phyloP scores from a whole-genome alignment of 345 rosid genomes.

The Raphanus raphanistrum region DNA sequence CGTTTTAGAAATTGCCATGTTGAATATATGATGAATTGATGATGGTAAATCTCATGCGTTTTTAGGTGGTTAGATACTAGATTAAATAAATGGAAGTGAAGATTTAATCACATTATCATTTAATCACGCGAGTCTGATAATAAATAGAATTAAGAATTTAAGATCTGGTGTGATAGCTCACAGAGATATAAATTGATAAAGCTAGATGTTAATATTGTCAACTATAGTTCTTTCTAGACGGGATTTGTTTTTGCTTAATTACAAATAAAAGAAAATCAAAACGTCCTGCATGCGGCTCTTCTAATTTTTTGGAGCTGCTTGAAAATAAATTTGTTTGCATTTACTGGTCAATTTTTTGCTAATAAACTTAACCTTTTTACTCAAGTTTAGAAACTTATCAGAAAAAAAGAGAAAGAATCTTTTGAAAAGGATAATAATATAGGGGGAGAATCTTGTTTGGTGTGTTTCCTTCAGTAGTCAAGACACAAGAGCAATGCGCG shows the following conservation, averaged over 20 bases:
- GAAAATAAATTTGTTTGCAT: background rate
- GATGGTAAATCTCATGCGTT: background rate
- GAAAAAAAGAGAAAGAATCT: background rate
- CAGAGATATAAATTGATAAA: too few relatives aligned
- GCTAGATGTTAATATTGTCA: background rate
- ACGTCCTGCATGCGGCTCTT: background rate
- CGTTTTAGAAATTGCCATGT: background rate
- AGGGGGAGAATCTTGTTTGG: slow-evolving; percentile 7
- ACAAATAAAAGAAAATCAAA: background rate
- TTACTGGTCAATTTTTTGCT: background rate
- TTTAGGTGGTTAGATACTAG: background rate
- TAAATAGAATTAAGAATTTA: background rate
- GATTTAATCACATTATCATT: background rate
- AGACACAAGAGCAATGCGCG: slow-evolving; percentile 3
- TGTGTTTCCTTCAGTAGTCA: background rate
- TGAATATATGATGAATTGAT: background rate
- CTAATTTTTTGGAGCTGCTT: background rate
- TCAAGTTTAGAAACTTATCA: background rate
- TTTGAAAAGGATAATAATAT: slow-evolving; percentile 14
- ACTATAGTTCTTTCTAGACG: background rate
- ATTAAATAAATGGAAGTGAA: background rate
- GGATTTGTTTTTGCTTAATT: background rate
- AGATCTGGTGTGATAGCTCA: background rate
- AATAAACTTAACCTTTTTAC: background rate
- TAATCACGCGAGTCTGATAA: background rate